Base-by-base conservation (phyloP, 345 rosid species). In the Brassica carinata region DNA sequence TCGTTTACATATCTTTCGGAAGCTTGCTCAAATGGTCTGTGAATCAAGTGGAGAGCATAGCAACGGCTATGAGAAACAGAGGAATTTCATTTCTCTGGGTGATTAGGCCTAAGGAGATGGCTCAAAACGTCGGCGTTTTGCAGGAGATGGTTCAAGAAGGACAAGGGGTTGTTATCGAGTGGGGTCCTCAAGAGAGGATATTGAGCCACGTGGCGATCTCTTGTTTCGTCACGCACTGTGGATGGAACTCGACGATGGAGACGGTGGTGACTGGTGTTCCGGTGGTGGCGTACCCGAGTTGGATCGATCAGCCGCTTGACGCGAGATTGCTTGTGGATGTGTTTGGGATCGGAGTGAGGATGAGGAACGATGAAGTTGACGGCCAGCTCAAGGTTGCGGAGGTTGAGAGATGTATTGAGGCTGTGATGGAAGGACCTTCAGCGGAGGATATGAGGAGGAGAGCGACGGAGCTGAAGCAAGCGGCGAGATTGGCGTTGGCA, bases 1-100 rank as follows among this genome's bases (percentile, higher is more conserved):
- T 89, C 7, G 80, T 91, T 71, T 91, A 91, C 77, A 83, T 91
- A 51, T 84, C 96, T 0, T 88, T 91, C 15, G 96, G 96, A 3
- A 89, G 92, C 72, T 63, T 91, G 3, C 75, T 45, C 0, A 10
- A 70, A 19, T 73, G 82, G 4, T 59, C 86, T 1, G 80, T 76
- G 71, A 72, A 83, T 51, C 87, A 87, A 8, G 79, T 86, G 5
- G 79, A 86, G 51, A 83, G 71, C 67, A 77, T 89, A 59, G 87
- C 89, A 0, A 65, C 14, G 7, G 96, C 85, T 0, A 45, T 91
- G 6, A 84, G 64, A 62, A 87, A 82, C 34, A 48, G 45, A 62
- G 73, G 77, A 14, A 76, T 30, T 38, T 80, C 85, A 1, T 91
- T 91, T 80, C 85, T 88, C 0, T 91, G 93, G 93, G 93, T 91